Evolutionary conservation across 805 yeast species (phyloP).

Genomic region (Wickerhamiella musiphila): DNA sequence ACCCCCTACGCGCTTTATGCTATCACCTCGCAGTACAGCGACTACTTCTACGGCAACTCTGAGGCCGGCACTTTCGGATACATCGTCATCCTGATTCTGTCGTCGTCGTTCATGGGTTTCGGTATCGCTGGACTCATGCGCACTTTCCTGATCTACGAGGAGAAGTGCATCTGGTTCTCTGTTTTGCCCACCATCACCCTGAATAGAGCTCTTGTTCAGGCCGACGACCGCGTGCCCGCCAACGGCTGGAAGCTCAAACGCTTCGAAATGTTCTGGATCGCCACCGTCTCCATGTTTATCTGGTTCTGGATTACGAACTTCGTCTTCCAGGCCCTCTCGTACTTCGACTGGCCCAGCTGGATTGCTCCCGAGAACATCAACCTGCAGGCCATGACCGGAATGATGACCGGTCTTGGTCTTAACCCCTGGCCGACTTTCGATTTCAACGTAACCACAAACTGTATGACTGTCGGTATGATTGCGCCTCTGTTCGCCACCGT

Average conservation of each 20-base stretch:
- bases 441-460: constrained; percentile 25
- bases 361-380: constrained; percentile 32
- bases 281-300: constrained; percentile 28
- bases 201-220: constrained; percentile 29
- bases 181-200: constrained; percentile 32
- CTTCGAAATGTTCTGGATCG: constrained; percentile 30
- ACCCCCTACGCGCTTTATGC: constrained; percentile 18
- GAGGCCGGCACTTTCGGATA: constrained; percentile 26
- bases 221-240: constrained; percentile 27
- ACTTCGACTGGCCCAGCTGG: constrained; percentile 50
- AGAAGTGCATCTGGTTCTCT: constrained; percentile 37
- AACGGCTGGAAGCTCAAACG: constrained; percentile 45
- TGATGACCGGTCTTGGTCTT: constrained; percentile 30
- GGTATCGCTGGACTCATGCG: constrained; percentile 51
- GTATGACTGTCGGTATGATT: constrained; percentile 23
- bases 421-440: constrained; percentile 40
- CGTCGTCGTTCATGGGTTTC: constrained; percentile 47
- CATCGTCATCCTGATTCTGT: constrained; percentile 33
- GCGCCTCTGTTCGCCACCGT: constrained; percentile 28
- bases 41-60: constrained; percentile 14
- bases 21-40: constrained; percentile 20
- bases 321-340: constrained; percentile 40
- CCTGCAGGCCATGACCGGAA: constrained; percentile 34
- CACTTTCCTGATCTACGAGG: constrained; percentile 37
- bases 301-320: constrained; percentile 58